phyloP scores from a whole-genome alignment of 495 filamentous ascomycete genomes.

The Saxispiralis lemnorum region DNA sequence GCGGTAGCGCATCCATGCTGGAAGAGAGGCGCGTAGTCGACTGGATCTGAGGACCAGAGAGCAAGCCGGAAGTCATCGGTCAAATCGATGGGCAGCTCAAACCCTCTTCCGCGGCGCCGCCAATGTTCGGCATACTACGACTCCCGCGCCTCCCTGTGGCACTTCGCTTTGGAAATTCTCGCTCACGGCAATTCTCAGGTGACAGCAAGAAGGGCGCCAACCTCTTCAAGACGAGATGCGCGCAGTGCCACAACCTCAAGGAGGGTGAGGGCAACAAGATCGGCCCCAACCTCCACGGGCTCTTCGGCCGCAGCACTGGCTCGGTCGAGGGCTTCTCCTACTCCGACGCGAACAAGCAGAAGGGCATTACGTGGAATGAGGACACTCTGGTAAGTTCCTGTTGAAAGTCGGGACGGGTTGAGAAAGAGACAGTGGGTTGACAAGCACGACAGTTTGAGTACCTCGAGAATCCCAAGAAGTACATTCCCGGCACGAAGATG shows the following conservation, averaged over 20 bases:
- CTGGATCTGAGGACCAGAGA: too few relatives aligned
- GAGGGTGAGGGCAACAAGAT: conserved; percentile 83
- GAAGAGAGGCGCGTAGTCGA: not conserved
- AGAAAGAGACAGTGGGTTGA: not conserved
- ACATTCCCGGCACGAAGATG: conserved; percentile 99
- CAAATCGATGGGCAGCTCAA: too few relatives aligned
- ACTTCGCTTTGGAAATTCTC: not conserved
- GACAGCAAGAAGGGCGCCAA: conserved; percentile 92
- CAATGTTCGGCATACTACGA: not conserved
- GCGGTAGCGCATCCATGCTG: not conserved
- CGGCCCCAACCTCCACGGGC: conserved; percentile 89
- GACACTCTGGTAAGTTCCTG: conserved; percentile 53
- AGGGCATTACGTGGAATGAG: conserved; percentile 78
- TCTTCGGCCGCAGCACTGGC: conserved; percentile 92
- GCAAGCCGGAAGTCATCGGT: too few relatives aligned
- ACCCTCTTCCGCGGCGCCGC: not conserved
- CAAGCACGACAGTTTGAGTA: conserved; percentile 46
- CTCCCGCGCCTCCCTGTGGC: not conserved
- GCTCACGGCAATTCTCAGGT: conserved; percentile 41
- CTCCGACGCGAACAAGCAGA: conserved; percentile 98
- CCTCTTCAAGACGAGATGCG: conserved; percentile 95
- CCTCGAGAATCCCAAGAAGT: conserved; percentile 88
- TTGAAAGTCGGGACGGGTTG: not conserved
- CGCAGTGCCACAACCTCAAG: conserved; percentile 94
- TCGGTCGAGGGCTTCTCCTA: conserved; percentile 83